These are phyloP conservation scores for Arctium minus DNA, from an alignment of 129 eudicot species.

Conservation along the genomic window DNA sequence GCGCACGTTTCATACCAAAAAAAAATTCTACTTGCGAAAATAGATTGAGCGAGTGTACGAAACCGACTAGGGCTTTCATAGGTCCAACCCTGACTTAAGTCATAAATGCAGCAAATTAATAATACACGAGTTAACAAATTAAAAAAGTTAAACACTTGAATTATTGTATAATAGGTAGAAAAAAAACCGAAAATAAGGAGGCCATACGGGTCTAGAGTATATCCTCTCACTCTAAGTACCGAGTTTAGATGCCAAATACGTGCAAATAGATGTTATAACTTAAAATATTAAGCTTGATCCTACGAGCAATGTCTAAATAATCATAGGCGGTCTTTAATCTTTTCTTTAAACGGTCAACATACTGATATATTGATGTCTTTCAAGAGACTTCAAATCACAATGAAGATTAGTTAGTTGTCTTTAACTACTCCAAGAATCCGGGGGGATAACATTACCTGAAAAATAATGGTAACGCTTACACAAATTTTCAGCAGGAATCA, in stretches of 20 bases:
- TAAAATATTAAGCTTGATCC: neutral
- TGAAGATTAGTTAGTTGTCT: neutral
- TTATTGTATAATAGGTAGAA: neutral
- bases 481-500: neutral
- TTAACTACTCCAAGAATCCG: neutral
- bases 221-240: neutral
- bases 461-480: neutral
- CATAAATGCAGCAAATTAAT: neutral
- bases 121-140: neutral
- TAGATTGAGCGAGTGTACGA: too few relatives aligned
- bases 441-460: neutral
- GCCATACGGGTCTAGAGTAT: neutral
- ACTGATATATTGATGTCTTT: neutral
- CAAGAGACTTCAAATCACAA: neutral
- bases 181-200: neutral
- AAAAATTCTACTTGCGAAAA: too few relatives aligned
- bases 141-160: neutral
- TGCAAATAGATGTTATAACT: neutral
- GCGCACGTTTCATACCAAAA: too few relatives aligned
- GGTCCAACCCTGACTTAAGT: neutral
- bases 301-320: neutral
- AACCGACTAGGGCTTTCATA: too few relatives aligned
- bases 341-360: neutral
- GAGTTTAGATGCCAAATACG: neutral
- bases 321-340: neutral